Evolutionary conservation across 2,329 filamentous ascomycete genomes (phyloP).

Genomic region (Xylaria arbuscula): DNA sequence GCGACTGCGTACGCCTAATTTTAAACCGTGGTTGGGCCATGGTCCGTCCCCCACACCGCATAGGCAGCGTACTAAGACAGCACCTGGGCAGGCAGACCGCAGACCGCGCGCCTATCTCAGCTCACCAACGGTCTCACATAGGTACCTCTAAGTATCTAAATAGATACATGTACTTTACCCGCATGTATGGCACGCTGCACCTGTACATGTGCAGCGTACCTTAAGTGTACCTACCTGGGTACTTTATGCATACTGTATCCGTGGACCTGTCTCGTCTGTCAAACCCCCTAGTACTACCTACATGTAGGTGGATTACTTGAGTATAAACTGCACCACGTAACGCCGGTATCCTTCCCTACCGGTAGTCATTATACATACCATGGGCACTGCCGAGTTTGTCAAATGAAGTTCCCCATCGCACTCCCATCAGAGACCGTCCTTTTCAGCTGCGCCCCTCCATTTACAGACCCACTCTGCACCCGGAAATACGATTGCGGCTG

Average conservation of each 20-base stretch:
- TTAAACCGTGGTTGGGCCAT: background rate
- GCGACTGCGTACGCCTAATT: constrained; percentile 20
- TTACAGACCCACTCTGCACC: constrained; percentile 2
- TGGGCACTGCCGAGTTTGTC: constrained; percentile 19
- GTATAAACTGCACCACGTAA: too few species aligned
- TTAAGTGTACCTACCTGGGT: too few species aligned
- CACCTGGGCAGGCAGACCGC: too few species aligned
- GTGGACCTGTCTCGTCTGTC: too few species aligned
- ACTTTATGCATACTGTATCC: too few species aligned
- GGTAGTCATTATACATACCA: background rate
- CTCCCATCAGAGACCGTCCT: too few species aligned
- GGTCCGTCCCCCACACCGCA: constrained; percentile 17
- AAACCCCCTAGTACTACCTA: too few species aligned
- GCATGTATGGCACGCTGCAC: background rate
- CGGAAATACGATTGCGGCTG: constrained; percentile 7
- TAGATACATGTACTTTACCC: background rate
- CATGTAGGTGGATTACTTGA: too few species aligned
- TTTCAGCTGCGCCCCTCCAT: constrained; percentile 5
- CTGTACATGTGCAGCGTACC: too few species aligned
- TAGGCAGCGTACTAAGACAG: background rate
- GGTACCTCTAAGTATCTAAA: too few species aligned
- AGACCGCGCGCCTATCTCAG: background rate
- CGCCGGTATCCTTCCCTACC: background rate
- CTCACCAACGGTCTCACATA: background rate
- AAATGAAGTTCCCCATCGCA: constrained; percentile 12